phyloP scores from a whole-genome alignment of 345 rosid species.

The Arabidopsis thaliana region TAIR10.1 NC_003076.8:19990501-19991000 shows the following conservation, averaged over 20 bases:
- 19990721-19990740: not conserved
- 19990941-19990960: not conserved
- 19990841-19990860: not conserved
- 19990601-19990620: not conserved
- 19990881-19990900: not conserved
- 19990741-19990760: not conserved
- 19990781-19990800: not conserved
- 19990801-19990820: not conserved
- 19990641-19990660: not conserved
- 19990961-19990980: not conserved
- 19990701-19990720: not conserved
- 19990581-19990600: not conserved
- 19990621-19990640: not conserved
- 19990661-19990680: not conserved
- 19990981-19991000: not conserved
- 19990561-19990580: not conserved
- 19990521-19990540: not conserved
- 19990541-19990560: not conserved
- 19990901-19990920: not conserved
- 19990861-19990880: not conserved
- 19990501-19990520: constrained; percentile 58
- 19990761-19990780: not conserved
- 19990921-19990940: not conserved
- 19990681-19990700: not conserved
- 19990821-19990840: not conserved